A percentile compares a stretch with the other conserved stretches of the same genome.
These are phyloP conservation scores for Casaregolazyma lundiana DNA, from an alignment of 1,139 yeast species.

Conservation along the genomic window DNA sequence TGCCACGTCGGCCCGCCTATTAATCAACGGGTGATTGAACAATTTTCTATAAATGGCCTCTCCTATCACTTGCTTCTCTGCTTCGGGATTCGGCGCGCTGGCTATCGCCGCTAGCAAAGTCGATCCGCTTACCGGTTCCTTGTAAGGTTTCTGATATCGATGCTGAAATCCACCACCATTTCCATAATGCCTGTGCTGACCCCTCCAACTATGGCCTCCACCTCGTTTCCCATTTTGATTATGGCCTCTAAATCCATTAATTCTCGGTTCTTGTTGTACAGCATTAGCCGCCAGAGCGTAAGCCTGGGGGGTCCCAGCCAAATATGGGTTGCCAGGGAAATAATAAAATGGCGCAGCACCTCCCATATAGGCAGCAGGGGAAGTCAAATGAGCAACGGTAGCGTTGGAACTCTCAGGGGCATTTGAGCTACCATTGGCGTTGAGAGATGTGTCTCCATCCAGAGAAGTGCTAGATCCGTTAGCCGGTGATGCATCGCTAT, in stretches of 20 bases:
- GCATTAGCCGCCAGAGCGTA: slow-evolving; percentile 9
- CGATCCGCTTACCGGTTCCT: slow-evolving; percentile 23
- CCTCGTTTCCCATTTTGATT: slow-evolving; percentile 6
- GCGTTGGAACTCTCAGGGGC: not conserved
- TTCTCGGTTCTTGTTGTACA: slow-evolving; percentile 7
- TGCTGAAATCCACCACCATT: slow-evolving; percentile 2
- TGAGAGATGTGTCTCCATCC: not conserved
- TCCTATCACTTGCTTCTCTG: slow-evolving; percentile 88
- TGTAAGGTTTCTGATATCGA: slow-evolving; percentile 31
- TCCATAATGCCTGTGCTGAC: slow-evolving; percentile 33
- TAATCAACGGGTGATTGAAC: slow-evolving; percentile 67
- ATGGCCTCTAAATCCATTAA: slow-evolving; percentile 1
- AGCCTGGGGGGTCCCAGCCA: slow-evolving; percentile 9
- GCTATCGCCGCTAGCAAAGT: slow-evolving; percentile 32
- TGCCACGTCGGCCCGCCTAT: slow-evolving; percentile 81
- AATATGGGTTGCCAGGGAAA: slow-evolving; percentile 7
- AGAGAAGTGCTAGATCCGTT: not conserved
- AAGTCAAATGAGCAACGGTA: not conserved
- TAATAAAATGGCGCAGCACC: slow-evolving; percentile 3
- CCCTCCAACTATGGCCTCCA: slow-evolving; percentile 7
- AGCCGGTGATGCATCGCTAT: not conserved
- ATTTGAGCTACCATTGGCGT: not conserved
- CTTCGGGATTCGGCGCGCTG: slow-evolving; percentile 45
- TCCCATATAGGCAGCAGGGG: not conserved
- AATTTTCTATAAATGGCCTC: slow-evolving; percentile 90